These are phyloP conservation scores for Odontarrhena argentea DNA, from an alignment of 345 rosid genomes.

Conservation along the genomic window DNA sequence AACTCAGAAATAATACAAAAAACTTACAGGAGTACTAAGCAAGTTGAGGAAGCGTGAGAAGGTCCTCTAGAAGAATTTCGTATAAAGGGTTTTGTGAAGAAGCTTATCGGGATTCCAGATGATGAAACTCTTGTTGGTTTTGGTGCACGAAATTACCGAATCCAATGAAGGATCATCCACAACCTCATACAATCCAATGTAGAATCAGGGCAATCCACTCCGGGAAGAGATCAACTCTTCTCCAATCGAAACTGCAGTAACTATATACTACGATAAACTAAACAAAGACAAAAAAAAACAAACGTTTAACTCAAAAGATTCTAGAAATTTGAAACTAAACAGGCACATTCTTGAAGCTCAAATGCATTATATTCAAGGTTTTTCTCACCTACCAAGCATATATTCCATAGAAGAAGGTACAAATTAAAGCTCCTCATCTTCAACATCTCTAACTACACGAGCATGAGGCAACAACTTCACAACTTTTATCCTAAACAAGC, in stretches of 20 bases:
- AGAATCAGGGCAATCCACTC: not conserved
- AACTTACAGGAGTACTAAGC: too few relatives aligned
- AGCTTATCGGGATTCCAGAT: not conserved
- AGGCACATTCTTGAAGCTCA: not conserved
- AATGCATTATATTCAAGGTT: not conserved
- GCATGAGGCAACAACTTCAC: conserved; percentile 94
- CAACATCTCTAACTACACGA: conserved; percentile 97
- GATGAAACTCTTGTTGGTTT: not conserved
- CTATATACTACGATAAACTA: conserved; percentile 73
- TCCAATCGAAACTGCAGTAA: conserved; percentile 87
- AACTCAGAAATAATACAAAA: too few relatives aligned
- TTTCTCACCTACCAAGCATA: conserved; percentile 85
- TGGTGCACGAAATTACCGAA: not conserved
- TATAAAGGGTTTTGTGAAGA: too few relatives aligned
- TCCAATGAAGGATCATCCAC: not conserved
- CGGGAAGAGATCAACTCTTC: conserved; percentile 60
- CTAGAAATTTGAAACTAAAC: not conserved
- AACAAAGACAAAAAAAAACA: conserved; percentile 17
- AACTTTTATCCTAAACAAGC: conserved; percentile 78
- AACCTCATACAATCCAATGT: not conserved
- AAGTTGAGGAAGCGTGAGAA: too few relatives aligned
- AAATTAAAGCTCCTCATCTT: conserved; percentile 93
- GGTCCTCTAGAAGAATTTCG: too few relatives aligned
- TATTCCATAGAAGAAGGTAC: conserved; percentile 96
- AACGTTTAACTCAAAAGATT: not conserved